Evolutionary conservation across 352 stramenopile species (phyloP).

Genomic region (Globisporangium yorkense): DNA sequence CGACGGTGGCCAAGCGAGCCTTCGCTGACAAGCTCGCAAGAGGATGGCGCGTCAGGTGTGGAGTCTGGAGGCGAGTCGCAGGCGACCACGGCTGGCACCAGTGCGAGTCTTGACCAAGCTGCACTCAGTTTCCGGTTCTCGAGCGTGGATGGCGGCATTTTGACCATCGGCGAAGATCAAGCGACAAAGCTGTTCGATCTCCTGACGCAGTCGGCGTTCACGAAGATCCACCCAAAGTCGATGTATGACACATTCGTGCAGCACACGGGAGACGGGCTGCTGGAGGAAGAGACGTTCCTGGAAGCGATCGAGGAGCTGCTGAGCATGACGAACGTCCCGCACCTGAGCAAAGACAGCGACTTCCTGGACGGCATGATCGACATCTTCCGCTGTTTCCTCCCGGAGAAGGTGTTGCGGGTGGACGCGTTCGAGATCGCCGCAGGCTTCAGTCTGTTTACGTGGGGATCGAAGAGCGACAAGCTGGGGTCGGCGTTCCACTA

Average conservation of each 20-base stretch:
- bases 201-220: slow-evolving; percentile 62
- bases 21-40: slow-evolving; percentile 11
- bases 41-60: slow-evolving; percentile 8
- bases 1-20: slow-evolving; percentile 9
- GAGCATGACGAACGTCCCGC: slow-evolving; percentile 62
- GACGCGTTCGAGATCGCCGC: slow-evolving; percentile 83
- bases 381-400: slow-evolving; percentile 69
- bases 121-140: slow-evolving; percentile 68
- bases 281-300: slow-evolving; percentile 83
- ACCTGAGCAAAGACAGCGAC: slow-evolving; percentile 70
- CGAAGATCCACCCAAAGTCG: slow-evolving; percentile 52
- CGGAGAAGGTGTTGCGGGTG: slow-evolving; percentile 52
- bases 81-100: slow-evolving; percentile 10
- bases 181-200: slow-evolving; percentile 58
- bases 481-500: slow-evolving; percentile 79
- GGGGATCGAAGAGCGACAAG: slow-evolving; percentile 86
- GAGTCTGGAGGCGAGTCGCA: slow-evolving; percentile 15
- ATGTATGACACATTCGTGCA: slow-evolving; percentile 88
- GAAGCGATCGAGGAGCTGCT: slow-evolving; percentile 75
- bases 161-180: slow-evolving; percentile 56
- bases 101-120: slow-evolving; percentile 10
- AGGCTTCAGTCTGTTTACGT: slow-evolving; percentile 75
- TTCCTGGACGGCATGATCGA: slow-evolving; percentile 76
- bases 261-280: slow-evolving; percentile 72
- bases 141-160: slow-evolving; percentile 45